Evolutionary conservation across 2,329 filamentous ascomycete genomes (phyloP).

Genomic region (Rhinocladiella similis): DNA sequence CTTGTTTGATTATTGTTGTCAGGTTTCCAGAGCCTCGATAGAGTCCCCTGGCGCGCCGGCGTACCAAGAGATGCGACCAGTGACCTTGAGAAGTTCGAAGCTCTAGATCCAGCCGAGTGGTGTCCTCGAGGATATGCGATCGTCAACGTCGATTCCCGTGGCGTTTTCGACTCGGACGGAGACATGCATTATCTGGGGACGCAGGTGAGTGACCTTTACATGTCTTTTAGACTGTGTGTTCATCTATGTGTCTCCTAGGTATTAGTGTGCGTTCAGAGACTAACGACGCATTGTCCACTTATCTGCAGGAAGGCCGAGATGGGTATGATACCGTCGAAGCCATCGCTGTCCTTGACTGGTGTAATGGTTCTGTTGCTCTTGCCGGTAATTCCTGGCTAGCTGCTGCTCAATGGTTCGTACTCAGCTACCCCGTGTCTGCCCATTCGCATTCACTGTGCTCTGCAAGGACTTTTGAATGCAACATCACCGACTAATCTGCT

Average conservation of each 20-base stretch:
- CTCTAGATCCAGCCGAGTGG: constrained; percentile 35
- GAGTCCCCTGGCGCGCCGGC: constrained; percentile 17
- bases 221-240: too few species aligned
- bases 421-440: background rate
- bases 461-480: too few species aligned
- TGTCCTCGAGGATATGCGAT: constrained; percentile 33
- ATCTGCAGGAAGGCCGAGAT: constrained; percentile 47
- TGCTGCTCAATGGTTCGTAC: constrained; percentile 40
- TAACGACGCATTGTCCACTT: too few species aligned
- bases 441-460: background rate
- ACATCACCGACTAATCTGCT: too few species aligned
- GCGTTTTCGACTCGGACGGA: constrained; percentile 33
- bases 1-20: too few species aligned
- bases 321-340: constrained; percentile 48
- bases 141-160: constrained; percentile 34
- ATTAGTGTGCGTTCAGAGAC: too few species aligned
- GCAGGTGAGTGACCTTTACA: constrained; percentile 19
- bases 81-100: constrained; percentile 29
- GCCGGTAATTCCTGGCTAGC: constrained; percentile 48
- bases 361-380: constrained; percentile 45
- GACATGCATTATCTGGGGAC: constrained; percentile 41
- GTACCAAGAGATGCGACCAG: constrained; percentile 14
- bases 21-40: constrained; percentile 17
- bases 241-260: too few species aligned
- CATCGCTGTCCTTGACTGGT: constrained; percentile 46